Evolutionary conservation across 306 rosid genomes (phyloP).

Genomic region (Vicia faba): DNA sequence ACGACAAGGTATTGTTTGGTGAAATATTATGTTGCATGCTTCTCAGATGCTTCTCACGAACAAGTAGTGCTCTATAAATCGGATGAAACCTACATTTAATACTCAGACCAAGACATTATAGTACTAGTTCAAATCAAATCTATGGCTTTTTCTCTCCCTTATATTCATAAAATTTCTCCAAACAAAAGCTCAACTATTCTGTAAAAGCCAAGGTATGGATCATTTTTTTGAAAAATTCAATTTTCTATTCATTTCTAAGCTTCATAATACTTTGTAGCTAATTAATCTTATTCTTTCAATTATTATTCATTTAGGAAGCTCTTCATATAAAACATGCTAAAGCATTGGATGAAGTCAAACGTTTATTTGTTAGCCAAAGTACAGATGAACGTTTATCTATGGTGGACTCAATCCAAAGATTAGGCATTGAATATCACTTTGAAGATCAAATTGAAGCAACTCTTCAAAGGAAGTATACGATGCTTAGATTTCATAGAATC

Average conservation of each 20-base stretch:
- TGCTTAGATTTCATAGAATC: not conserved
- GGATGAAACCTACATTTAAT: not conserved
- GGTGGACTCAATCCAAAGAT: slow-evolving; percentile 50
- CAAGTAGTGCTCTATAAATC: not conserved
- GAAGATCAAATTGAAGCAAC: slow-evolving; percentile 43
- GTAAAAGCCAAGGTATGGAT: not conserved
- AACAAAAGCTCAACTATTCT: slow-evolving; percentile 3
- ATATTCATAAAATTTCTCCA: slow-evolving; percentile 8
- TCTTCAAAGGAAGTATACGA: slow-evolving; percentile 19
- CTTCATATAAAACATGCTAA: slow-evolving; percentile 27
- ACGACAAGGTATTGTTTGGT: not conserved
- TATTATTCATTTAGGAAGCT: slow-evolving; percentile 30
- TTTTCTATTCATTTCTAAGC: not conserved
- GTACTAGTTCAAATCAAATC: not conserved
- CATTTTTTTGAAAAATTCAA: not conserved
- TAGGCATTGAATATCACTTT: slow-evolving; percentile 49
- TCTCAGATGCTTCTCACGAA: not conserved
- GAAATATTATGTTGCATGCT: not conserved
- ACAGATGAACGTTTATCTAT: slow-evolving; percentile 26
- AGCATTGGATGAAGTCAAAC: slow-evolving; percentile 41
- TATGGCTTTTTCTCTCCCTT: slow-evolving; percentile 19
- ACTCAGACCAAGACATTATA: not conserved
- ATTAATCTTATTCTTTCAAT: not conserved
- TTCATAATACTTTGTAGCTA: not conserved
- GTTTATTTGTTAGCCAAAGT: not conserved